A percentile compares a stretch with the other conserved stretches of the same genome.
Evolutionary conservation across 768 basidiomycete species (phyloP).

Genomic region (Lactifluus rugatus): DNA sequence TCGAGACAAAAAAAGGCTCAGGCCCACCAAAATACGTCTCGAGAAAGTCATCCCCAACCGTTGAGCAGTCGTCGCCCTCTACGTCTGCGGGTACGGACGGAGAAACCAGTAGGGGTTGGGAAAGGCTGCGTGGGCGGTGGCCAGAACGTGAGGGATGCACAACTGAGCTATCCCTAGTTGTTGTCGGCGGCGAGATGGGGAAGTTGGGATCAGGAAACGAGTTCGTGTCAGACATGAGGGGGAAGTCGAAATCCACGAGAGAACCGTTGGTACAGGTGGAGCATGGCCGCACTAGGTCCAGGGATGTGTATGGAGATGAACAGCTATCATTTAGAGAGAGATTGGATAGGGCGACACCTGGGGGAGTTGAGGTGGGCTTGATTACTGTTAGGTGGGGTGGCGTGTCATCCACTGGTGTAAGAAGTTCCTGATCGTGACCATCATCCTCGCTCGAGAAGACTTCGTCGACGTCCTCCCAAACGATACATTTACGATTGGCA

Average conservation of each 20-base stretch:
- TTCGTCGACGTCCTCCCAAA: constrained; percentile 18
- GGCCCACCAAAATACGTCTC: constrained; percentile 36
- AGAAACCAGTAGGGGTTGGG: constrained; percentile 15
- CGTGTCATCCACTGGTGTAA: neutral
- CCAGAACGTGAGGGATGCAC: too few species aligned
- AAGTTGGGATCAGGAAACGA: too few species aligned
- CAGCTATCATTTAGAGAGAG: constrained; percentile 21
- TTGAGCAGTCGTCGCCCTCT: constrained; percentile 21
- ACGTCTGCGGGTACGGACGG: constrained; percentile 19
- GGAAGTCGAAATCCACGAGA: too few species aligned
- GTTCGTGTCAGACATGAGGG: too few species aligned
- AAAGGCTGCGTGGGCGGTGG: neutral
- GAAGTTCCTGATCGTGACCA: constrained; percentile 1
- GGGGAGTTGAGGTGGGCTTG: constrained; percentile 14
- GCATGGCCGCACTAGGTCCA: constrained; percentile 8
- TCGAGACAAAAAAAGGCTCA: neutral
- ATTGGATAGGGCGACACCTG: constrained; percentile 21
- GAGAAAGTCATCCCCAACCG: constrained; percentile 28
- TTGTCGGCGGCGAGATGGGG: too few species aligned
- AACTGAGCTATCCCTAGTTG: too few species aligned
- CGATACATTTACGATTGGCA: constrained; percentile 22
- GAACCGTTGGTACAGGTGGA: too few species aligned
- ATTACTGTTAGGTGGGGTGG: neutral
- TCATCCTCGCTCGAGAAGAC: constrained; percentile 5
- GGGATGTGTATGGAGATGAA: constrained; percentile 24